Evolutionary conservation across 2,329 filamentous ascomycete genomes (phyloP), one percentile per base, ranked within the genome.

Genomic region (Onygena corvina): DNA sequence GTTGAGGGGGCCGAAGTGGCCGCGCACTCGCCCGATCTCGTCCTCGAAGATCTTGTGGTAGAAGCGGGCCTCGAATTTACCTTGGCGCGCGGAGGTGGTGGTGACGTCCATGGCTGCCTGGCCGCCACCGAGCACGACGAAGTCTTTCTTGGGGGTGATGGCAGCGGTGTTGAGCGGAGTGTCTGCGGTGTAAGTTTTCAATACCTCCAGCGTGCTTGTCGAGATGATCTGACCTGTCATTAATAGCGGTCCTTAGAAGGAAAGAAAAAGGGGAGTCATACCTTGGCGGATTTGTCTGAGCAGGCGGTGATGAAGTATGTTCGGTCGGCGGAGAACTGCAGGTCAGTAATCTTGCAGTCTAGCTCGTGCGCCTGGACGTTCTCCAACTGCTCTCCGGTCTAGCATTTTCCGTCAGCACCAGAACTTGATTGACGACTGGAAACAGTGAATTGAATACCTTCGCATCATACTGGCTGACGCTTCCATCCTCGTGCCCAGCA

Each of bases 11-110:
- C 92, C 92, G 71, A 98, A 98, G 71, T 98, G 92, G 56, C 92
- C 92, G 65, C 88, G 80, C 57, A 98, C 92, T 75, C 92, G 84
- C 59, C 92, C 92, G 63, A 96, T 90, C 75, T 98, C 92, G 70
- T 98, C 90, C 71, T 94, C 88, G 67, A 98, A 96, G 67, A 98
- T 84, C 79, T 94, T 96, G 82, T 98, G 92, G 77, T 95, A 98
- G 78, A 98, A 98, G 58, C 92, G 83, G 38, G 92, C 92, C 72
- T 98, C 92, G 75, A 98, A 98, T 74, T 96, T 96, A 72, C 92
- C 92, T 76, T 98, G 92, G 58, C 92, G 81, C 46, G 88, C 83
- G 29, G 84, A 84, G 47, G 92, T 96, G 49, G 86, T 93, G 52
- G 92, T 98, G 70, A 98, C 92, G 65, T 96, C 90, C 87, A 95